phyloP scores from a whole-genome alignment of 805 yeast genomes.

The Ogataea philodendri region DNA sequence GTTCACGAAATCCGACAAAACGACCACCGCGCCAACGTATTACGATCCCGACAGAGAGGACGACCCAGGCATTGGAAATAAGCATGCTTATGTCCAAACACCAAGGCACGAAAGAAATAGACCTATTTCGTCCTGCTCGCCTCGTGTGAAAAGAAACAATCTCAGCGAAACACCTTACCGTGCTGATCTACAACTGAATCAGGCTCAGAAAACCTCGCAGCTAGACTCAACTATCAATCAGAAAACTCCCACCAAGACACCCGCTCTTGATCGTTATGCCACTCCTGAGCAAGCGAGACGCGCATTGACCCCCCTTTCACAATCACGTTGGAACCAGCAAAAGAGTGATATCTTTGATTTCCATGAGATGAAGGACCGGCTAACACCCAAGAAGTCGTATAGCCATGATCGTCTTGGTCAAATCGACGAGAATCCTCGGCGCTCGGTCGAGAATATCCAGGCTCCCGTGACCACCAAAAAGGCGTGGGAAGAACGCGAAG shows the following conservation, averaged over 20 bases:
- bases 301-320: constrained; percentile 24
- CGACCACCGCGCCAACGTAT: constrained; percentile 18
- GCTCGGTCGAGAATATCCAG: too few relatives aligned
- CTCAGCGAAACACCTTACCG: constrained; percentile 13
- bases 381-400: constrained; percentile 4
- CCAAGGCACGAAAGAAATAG: constrained; percentile 18
- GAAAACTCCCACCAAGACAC: constrained; percentile 10
- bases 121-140: constrained; percentile 21
- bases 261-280: constrained; percentile 11
- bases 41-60: constrained; percentile 8
- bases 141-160: constrained; percentile 23
- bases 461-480: too few relatives aligned
- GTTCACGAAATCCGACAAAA: constrained; percentile 18
- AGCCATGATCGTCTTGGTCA: too few relatives aligned
- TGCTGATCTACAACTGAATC: constrained; percentile 13
- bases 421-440: too few relatives aligned
- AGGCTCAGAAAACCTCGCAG: constrained; percentile 8
- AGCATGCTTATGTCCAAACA: constrained; percentile 19
- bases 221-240: neutral
- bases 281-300: constrained; percentile 31
- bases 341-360: constrained; percentile 4
- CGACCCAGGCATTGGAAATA: constrained; percentile 9
- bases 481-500: constrained; percentile 1
- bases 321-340: constrained; percentile 13
- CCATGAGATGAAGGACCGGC: constrained; percentile 6